A percentile compares a stretch with the other conserved stretches of the same genome.
These are phyloP conservation scores for Malus fusca DNA, from an alignment of 306 rosid species.

Conservation along the genomic window DNA sequence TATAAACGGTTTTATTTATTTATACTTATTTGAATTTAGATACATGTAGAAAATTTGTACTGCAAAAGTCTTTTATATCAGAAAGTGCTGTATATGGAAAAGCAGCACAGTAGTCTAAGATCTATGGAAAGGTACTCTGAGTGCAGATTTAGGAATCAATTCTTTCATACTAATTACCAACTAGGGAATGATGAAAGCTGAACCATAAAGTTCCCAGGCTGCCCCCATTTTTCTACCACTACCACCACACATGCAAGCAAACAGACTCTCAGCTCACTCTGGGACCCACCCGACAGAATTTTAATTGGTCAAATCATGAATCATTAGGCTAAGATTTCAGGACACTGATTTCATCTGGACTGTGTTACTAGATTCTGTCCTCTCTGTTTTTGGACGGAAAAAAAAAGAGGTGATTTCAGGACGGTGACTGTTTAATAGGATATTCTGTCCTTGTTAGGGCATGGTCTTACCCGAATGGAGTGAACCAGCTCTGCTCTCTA, in stretches of 20 bases:
- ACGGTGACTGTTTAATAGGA: neutral
- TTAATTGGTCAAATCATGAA: slow-evolving; percentile 8
- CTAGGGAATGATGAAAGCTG: slow-evolving; percentile 2
- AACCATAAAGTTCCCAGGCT: neutral
- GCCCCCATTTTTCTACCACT: neutral
- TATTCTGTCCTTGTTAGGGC: neutral
- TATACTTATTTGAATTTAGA: neutral
- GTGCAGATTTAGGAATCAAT: slow-evolving; percentile 12
- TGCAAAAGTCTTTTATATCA: neutral
- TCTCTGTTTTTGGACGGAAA: no score
- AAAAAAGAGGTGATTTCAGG: no score
- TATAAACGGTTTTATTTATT: no score
- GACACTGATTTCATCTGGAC: neutral
- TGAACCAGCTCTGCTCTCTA: no score
- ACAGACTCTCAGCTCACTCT: neutral
- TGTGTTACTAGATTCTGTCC: no score
- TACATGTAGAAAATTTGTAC: neutral
- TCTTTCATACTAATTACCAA: neutral
- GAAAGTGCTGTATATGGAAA: slow-evolving; percentile 5
- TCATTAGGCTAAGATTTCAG: neutral
- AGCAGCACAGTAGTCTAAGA: slow-evolving; percentile 13
- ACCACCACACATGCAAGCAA: slow-evolving; percentile 13
- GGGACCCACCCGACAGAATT: slow-evolving; percentile 10
- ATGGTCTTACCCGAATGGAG: neutral
- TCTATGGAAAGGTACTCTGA: slow-evolving; percentile 7